A percentile compares a stretch with the other conserved stretches of the same genome.
These are phyloP conservation scores for Ogataea chonburiensis DNA, from an alignment of 805 yeast genomes.

Conservation along the genomic window DNA sequence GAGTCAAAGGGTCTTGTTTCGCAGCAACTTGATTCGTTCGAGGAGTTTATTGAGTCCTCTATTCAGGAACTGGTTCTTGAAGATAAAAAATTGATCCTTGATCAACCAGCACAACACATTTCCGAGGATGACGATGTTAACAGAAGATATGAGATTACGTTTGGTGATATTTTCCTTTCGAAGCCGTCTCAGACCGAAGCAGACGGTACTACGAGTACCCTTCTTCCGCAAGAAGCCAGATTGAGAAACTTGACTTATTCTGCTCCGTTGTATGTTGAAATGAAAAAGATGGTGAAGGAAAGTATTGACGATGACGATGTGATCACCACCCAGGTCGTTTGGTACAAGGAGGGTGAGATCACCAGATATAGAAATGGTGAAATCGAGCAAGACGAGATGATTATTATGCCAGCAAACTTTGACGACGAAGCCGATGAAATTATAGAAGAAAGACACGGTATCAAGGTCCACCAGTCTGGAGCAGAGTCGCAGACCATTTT, in stretches of 20 bases:
- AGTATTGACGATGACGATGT: slow-evolving; percentile 69
- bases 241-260: slow-evolving; percentile 94
- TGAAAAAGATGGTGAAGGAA: slow-evolving; percentile 84
- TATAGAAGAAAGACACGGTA: slow-evolving; percentile 42
- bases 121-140: slow-evolving; percentile 86
- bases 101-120: slow-evolving; percentile 97
- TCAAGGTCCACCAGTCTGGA: slow-evolving; percentile 33
- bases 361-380: slow-evolving; percentile 38
- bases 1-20: slow-evolving; percentile 96
- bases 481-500: slow-evolving; percentile 49
- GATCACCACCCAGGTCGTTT: slow-evolving; percentile 54
- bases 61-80: slow-evolving; percentile 97
- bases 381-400: slow-evolving; percentile 25
- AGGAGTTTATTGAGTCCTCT: slow-evolving; percentile 94
- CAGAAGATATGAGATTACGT: slow-evolving; percentile 92
- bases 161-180: slow-evolving; percentile 94
- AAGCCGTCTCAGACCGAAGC: slow-evolving; percentile 99
- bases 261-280: slow-evolving; percentile 93
- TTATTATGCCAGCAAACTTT: slow-evolving; percentile 30
- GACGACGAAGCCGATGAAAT: slow-evolving; percentile 69
- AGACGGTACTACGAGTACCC: slow-evolving; percentile 98
- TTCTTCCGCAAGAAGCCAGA: slow-evolving; percentile 98
- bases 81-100: slow-evolving; percentile 89
- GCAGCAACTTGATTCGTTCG: slow-evolving; percentile 96
- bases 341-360: slow-evolving; percentile 54